These are phyloP conservation scores for Globisporangium acanthophoron DNA, from an alignment of 352 stramenopile genomes.

Conservation along the genomic window DNA sequence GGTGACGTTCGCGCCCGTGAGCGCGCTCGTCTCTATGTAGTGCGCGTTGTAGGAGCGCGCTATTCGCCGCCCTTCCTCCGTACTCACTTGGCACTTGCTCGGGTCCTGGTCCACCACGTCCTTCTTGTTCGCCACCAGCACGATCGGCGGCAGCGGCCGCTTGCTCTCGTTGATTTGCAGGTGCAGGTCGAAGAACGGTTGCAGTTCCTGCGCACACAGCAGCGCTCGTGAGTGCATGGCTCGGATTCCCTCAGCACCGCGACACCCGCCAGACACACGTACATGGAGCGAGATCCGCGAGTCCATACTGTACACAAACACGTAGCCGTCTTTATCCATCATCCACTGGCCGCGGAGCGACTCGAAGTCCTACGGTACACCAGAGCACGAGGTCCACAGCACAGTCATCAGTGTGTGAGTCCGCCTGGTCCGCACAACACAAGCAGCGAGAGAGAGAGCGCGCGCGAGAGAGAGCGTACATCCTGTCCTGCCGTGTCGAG, in stretches of 20 bases:
- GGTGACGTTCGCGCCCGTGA: constrained; percentile 82
- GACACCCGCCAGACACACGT: constrained; percentile 9
- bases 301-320: constrained; percentile 91
- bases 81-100: constrained; percentile 80
- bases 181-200: constrained; percentile 86
- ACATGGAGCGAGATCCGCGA: constrained; percentile 82
- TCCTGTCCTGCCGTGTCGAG: constrained; percentile 89
- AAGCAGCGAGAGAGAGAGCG: too few relatives aligned
- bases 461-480: constrained; percentile 24
- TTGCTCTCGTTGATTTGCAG: constrained; percentile 87
- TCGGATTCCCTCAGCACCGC: too few relatives aligned
- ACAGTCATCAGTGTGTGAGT: background rate
- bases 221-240: background rate
- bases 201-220: constrained; percentile 44
- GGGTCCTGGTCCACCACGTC: constrained; percentile 79
- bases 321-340: constrained; percentile 90
- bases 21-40: constrained; percentile 85
- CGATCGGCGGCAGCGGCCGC: constrained; percentile 71
- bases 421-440: too few relatives aligned
- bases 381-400: background rate
- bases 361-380: constrained; percentile 68
- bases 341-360: constrained; percentile 86
- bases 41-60: constrained; percentile 81
- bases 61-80: constrained; percentile 79
- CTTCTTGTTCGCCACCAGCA: constrained; percentile 89